phyloP scores from a whole-genome alignment of 2,329 filamentous ascomycete species.

The Fusarium algeriense region DNA sequence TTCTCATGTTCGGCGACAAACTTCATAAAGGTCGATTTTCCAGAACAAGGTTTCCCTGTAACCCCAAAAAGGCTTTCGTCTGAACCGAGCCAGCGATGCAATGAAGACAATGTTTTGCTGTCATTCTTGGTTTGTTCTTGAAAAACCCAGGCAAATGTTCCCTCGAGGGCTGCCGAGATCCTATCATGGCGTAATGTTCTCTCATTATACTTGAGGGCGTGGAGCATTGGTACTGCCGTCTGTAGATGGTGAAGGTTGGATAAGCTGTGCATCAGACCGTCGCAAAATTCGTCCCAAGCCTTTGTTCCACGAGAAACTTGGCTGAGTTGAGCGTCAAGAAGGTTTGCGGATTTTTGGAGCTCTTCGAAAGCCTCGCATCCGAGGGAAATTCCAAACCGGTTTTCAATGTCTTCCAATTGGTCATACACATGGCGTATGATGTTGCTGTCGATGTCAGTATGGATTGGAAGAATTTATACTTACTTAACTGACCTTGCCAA shows the following conservation, averaged over 20 bases:
- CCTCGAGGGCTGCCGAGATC: neutral
- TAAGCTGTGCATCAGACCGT: neutral
- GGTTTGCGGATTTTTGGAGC: neutral
- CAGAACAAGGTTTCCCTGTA: slow-evolving; percentile 15
- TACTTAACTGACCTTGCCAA: neutral
- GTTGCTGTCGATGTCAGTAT: neutral
- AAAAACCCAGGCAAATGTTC: neutral
- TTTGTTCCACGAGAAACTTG: neutral
- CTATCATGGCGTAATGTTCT: neutral
- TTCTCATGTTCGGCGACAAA: neutral
- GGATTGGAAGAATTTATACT: neutral
- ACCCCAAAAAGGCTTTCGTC: slow-evolving; percentile 11
- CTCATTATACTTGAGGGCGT: neutral
- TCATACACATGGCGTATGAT: neutral
- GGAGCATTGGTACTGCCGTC: neutral
- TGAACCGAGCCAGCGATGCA: slow-evolving; percentile 1
- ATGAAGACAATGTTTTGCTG: neutral
- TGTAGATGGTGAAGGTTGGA: neutral
- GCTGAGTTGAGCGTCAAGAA: neutral
- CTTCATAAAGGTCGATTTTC: slow-evolving; percentile 27
- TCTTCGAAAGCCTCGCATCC: neutral
- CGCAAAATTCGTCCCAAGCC: neutral
- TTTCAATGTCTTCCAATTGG: neutral
- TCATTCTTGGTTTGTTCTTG: neutral
- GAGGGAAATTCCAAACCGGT: neutral